Evolutionary conservation across 2,329 filamentous ascomycete species (phyloP), one percentile per base, ranked within the genome.

Genomic region (Coniochaeta prunicola): DNA sequence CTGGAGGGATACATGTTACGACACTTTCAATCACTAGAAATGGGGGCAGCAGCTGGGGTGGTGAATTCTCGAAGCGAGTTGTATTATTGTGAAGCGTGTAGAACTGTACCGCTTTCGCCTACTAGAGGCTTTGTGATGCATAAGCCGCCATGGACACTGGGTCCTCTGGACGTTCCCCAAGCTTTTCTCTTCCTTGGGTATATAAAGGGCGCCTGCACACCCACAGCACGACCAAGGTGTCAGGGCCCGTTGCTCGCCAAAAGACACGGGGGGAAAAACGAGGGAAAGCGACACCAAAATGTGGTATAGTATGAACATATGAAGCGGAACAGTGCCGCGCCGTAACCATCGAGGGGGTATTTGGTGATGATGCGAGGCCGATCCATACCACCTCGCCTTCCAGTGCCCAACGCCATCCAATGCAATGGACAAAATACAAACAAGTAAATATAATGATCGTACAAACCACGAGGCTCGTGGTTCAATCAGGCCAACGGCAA

Each of bases 101-200:
- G 40, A 45, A 30, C 10, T 38, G 15, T n/a, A 38, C 45, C 24
- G 26, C 24, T 30, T 50, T 26, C n/a, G 45, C 45, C 45, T 30
- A 15, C 40, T 28, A 5, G n/a, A 50, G 45, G 40, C 19, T 21
- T 21, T 19, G 31, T 13, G 9, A 40, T 13, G 3, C 38, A 24
- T 6, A 9, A 19, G n/a, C n/a, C n/a, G n/a, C n/a, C n/a, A 24
- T 15, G 40, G 19, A n/a, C 17, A 38, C 19, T 15, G 19, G 36
- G 15, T 45, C 19, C 12, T 21, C 40, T 45, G 12, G 40, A 50
- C 45, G 30, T 3, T 50, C 45, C 30, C 26, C 45, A 30, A 50
- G 24, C 45, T 50, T 50, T 50, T 50, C 45, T 50, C 45, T 50
- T 50, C 24, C 45, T n/a, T 28, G 45, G 45, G 45, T 50, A 50